Evolutionary conservation across 805 yeast genomes (phyloP).

Genomic region (Saturnispora quitensis): DNA sequence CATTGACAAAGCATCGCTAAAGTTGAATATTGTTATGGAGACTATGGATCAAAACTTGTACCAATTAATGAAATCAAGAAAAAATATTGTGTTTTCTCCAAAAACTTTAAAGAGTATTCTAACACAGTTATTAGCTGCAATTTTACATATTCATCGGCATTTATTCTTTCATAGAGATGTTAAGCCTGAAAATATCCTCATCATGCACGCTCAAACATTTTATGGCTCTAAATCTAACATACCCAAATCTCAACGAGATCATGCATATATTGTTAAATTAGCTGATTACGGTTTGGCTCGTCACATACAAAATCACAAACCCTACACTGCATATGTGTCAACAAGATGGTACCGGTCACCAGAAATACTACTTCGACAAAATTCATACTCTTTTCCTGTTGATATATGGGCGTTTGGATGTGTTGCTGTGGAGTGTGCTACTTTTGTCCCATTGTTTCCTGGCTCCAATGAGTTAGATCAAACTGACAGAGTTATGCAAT

Average conservation of each 20-base stretch:
- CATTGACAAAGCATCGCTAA: conserved; percentile 49
- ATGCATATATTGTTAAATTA: conserved; percentile 54
- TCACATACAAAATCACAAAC: conserved; percentile 40
- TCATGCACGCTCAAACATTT: conserved; percentile 48
- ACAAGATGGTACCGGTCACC: conserved; percentile 87
- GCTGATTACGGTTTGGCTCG: conserved; percentile 80
- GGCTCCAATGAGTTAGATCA: conserved; percentile 78
- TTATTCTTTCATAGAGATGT: conserved; percentile 80
- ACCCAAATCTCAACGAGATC: conserved; percentile 32
- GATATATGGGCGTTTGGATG: conserved; percentile 86
- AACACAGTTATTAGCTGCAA: conserved; percentile 64
- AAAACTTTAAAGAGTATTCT: conserved; percentile 56
- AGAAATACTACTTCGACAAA: conserved; percentile 60
- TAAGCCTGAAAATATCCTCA: conserved; percentile 86
- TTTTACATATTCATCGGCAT: conserved; percentile 68
- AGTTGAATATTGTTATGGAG: conserved; percentile 82
- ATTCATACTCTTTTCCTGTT: conserved; percentile 54
- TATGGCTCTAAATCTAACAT: conserved; percentile 34
- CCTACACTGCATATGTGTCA: conserved; percentile 68
- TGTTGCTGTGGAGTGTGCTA: conserved; percentile 65
- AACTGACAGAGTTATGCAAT: conserved; percentile 52
- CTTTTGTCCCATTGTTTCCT: conserved; percentile 72
- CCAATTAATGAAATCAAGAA: conserved; percentile 63
- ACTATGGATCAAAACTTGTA: conserved; percentile 74
- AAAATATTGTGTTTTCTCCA: conserved; percentile 42